Percentiles rank a stretch among this genome's conserved stretches.
Evolutionary conservation across 2,329 filamentous ascomycete genomes (phyloP).

Genomic region (Cladophialophora immunda): DNA sequence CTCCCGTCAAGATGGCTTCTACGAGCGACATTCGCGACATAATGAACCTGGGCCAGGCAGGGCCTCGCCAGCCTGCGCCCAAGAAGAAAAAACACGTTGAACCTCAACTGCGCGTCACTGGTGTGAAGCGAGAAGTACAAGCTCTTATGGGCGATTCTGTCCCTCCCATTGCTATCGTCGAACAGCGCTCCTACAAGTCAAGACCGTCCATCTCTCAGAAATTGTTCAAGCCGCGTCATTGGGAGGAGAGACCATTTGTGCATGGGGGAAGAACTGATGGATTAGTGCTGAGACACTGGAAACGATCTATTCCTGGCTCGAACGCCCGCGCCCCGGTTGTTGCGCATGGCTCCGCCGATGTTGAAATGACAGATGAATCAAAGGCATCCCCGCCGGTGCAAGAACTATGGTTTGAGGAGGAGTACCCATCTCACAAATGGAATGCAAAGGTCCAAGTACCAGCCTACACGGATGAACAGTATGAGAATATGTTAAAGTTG

Average conservation of each 20-base stretch:
- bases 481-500: slow-evolving; percentile 75
- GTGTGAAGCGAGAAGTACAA: slow-evolving; percentile 60
- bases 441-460: slow-evolving; percentile 82
- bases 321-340: slow-evolving; percentile 32
- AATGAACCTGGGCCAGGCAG: slow-evolving; percentile 76
- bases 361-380: slow-evolving; percentile 41
- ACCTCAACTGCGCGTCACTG: slow-evolving; percentile 52
- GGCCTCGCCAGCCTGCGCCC: slow-evolving; percentile 62
- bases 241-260: slow-evolving; percentile 64
- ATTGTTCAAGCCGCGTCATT: slow-evolving; percentile 40
- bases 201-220: slow-evolving; percentile 40
- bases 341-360: slow-evolving; percentile 44
- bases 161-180: slow-evolving; percentile 61
- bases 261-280: slow-evolving; percentile 80
- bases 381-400: slow-evolving; percentile 44
- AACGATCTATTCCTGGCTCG: slow-evolving; percentile 63
- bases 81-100: slow-evolving; percentile 78
- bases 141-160: slow-evolving; percentile 60
- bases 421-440: slow-evolving; percentile 80
- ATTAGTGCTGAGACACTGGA: slow-evolving; percentile 82
- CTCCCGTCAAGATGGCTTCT: slow-evolving; percentile 62
- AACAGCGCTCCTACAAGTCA: slow-evolving; percentile 59
- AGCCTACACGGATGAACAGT: slow-evolving; percentile 86
- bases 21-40: slow-evolving; percentile 87
- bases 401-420: slow-evolving; percentile 50